Conservation (phyloP, 345 rosid species). For the Brassica nigra region DNA sequence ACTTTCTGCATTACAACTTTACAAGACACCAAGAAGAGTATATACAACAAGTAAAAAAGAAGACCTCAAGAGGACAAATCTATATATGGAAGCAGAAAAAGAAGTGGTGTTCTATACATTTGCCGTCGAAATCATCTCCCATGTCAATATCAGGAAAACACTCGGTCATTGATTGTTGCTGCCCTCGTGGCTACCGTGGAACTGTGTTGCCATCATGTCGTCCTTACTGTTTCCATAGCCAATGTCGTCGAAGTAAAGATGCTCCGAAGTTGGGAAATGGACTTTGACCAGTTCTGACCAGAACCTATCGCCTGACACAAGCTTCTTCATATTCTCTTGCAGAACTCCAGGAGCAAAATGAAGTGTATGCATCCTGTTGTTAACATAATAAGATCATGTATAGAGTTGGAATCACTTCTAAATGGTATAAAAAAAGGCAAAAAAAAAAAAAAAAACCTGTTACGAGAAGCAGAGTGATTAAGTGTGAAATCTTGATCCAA, state of each 20-base stretch:
- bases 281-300: conserved; percentile 38
- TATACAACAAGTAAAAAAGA: too few relatives aligned
- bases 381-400: not conserved
- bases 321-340: conserved; percentile 53
- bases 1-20: too few relatives aligned
- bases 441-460: conserved; percentile 43
- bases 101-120: too few relatives aligned
- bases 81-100: too few relatives aligned
- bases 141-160: too few relatives aligned
- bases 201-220: too few relatives aligned
- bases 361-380: conserved; percentile 57
- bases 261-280: conserved; percentile 38
- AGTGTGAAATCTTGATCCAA: conserved; percentile 45
- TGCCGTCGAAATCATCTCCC: too few relatives aligned
- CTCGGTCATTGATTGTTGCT: too few relatives aligned
- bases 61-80: too few relatives aligned
- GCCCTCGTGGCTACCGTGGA: too few relatives aligned
- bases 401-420: not conserved
- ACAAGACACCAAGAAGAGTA: too few relatives aligned
- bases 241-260: conserved; percentile 34
- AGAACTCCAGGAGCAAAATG: conserved; percentile 51
- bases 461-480: conserved; percentile 42
- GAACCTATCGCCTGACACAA: conserved; percentile 40
- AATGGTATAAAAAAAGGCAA: not conserved
- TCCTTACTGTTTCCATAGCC: not conserved